Evolutionary conservation across 805 yeast species (phyloP).

Genomic region (Candida germanica): DNA sequence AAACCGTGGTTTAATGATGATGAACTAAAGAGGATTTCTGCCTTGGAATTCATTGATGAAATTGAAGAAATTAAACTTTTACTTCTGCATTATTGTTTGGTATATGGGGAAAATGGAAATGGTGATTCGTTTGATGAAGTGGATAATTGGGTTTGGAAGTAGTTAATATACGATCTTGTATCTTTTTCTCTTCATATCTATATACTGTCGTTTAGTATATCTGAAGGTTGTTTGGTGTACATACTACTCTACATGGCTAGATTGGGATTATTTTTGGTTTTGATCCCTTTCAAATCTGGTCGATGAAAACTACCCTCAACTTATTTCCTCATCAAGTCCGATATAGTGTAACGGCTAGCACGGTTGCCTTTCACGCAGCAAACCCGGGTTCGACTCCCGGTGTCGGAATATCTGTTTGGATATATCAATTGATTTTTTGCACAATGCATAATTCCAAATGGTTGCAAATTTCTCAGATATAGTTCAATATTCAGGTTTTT

Average conservation of each 20-base stretch:
- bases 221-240: too few relatives aligned
- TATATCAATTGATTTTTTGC: too few relatives aligned
- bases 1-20: slow-evolving; percentile 40
- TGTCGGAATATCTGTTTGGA: slow-evolving; percentile 53
- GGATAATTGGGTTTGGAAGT: slow-evolving; percentile 5
- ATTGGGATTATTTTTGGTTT: too few relatives aligned
- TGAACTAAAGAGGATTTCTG: slow-evolving; percentile 45
- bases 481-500: neutral
- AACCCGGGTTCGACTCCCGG: slow-evolving; percentile 87
- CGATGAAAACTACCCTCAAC: too few relatives aligned
- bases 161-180: too few relatives aligned
- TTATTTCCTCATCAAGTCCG: too few relatives aligned
- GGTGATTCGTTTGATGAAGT: neutral
- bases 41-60: slow-evolving; percentile 70
- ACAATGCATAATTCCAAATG: too few relatives aligned
- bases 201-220: too few relatives aligned
- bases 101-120: slow-evolving; percentile 24
- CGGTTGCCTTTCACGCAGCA: slow-evolving; percentile 55
- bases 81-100: slow-evolving; percentile 58
- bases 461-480: slow-evolving; percentile 1
- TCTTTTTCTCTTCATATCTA: too few relatives aligned
- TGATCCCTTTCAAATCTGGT: too few relatives aligned
- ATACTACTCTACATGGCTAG: too few relatives aligned
- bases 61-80: slow-evolving; percentile 65
- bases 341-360: slow-evolving; percentile 55